A percentile compares a stretch with the other conserved stretches of the same genome.
Conservation (phyloP, 2,329 filamentous ascomycete genomes). For the Arthrobotrys conoides region DNA sequence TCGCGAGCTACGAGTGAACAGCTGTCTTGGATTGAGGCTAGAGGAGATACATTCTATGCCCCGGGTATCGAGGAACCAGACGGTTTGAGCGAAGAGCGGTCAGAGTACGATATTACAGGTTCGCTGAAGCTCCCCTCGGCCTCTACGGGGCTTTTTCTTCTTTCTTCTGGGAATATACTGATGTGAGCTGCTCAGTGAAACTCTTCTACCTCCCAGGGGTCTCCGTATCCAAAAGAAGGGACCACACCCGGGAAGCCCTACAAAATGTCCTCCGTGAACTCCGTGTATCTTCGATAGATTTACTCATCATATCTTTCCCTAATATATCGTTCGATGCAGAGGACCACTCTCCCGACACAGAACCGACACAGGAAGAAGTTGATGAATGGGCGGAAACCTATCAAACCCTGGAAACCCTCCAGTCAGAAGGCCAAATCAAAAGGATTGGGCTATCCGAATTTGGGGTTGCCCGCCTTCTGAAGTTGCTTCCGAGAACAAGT, state of each 20-base stretch:
- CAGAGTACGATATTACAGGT: slow-evolving; percentile 75
- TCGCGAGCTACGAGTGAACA: slow-evolving; percentile 58
- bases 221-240: slow-evolving; percentile 75
- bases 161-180: neutral
- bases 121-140: neutral
- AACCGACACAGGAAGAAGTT: slow-evolving; percentile 65
- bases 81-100: slow-evolving; percentile 82
- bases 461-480: slow-evolving; percentile 83
- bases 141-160: too few relatives aligned
- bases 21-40: slow-evolving; percentile 65
- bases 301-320: slow-evolving; percentile 93
- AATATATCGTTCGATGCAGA: slow-evolving; percentile 92
- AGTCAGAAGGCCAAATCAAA: slow-evolving; percentile 78
- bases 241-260: slow-evolving; percentile 83
- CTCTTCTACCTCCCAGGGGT: slow-evolving; percentile 89
- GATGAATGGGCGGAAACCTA: slow-evolving; percentile 62
- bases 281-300: slow-evolving; percentile 80
- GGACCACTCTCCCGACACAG: slow-evolving; percentile 70
- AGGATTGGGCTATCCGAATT: slow-evolving; percentile 92
- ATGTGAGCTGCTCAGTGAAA: slow-evolving; percentile 73
- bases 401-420: slow-evolving; percentile 77
- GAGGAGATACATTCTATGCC: slow-evolving; percentile 57
- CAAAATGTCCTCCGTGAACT: slow-evolving; percentile 84
- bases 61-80: slow-evolving; percentile 68
- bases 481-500: slow-evolving; percentile 79